Evolutionary conservation across 2,329 filamentous ascomycete species (phyloP).

Genomic region (Geosmithia putterillii): DNA sequence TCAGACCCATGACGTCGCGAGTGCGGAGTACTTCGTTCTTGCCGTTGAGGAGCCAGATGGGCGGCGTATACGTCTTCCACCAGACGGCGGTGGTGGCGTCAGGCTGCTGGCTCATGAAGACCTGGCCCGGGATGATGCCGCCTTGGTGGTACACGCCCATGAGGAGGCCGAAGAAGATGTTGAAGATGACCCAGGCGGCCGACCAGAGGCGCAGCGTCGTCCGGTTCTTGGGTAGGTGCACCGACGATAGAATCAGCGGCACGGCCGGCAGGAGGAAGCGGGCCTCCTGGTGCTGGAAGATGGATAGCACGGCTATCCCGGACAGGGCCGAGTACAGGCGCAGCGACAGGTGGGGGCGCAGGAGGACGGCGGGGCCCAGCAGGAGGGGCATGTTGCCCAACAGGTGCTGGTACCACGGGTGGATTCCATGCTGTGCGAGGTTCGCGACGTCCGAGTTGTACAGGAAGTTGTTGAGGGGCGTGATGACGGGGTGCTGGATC

Average conservation of each 20-base stretch:
- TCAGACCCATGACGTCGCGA: conserved; percentile 61
- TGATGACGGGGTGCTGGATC: conserved; percentile 54
- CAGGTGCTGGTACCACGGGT: conserved; percentile 68
- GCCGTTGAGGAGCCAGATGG: conserved; percentile 67
- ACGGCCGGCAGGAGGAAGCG: conserved; percentile 66
- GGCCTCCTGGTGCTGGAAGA: conserved; percentile 70
- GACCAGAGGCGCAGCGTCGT: conserved; percentile 41
- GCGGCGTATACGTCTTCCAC: conserved; percentile 82
- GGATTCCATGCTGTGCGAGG: conserved; percentile 62
- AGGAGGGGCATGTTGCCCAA: conserved; percentile 58
- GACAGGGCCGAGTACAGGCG: conserved; percentile 63
- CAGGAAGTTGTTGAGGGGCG: conserved; percentile 63
- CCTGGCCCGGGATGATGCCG: conserved; percentile 63
- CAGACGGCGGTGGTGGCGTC: conserved; percentile 61
- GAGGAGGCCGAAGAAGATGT: conserved; percentile 51
- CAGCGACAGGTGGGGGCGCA: conserved; percentile 45
- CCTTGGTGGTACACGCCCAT: conserved; percentile 81
- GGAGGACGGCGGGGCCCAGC: conserved; percentile 54
- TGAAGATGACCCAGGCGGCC: conserved; percentile 56
- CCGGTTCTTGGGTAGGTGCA: conserved; percentile 49
- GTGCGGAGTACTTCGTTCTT: conserved; percentile 63
- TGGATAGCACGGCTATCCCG: conserved; percentile 56
- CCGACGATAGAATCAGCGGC: conserved; percentile 63
- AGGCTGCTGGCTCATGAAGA: conserved; percentile 58
- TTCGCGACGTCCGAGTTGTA: conserved; percentile 64